Evolutionary conservation across 805 yeast species (phyloP).

Genomic region (Lachancea dasiensis): DNA sequence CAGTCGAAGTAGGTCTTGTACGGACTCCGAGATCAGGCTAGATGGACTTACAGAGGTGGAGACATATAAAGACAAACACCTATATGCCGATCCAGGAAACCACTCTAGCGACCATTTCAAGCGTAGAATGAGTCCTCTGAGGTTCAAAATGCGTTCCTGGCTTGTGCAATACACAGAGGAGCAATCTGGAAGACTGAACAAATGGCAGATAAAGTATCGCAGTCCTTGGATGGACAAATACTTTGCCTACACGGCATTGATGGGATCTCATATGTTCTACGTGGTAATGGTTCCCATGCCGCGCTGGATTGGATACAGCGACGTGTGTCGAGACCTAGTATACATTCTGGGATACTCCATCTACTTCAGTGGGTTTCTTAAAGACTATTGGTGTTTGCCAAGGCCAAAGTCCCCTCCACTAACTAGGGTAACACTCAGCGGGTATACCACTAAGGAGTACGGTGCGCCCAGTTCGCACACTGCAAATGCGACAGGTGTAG

Average conservation of each 20-base stretch:
- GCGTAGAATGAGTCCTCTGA: constrained; percentile 45
- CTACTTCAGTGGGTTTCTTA: constrained; percentile 63
- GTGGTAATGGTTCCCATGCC: constrained; percentile 83
- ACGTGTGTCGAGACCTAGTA: constrained; percentile 59
- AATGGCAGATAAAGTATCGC: constrained; percentile 50
- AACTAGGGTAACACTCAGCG: constrained; percentile 81
- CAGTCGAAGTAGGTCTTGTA: constrained; percentile 1
- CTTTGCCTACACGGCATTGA: constrained; percentile 80
- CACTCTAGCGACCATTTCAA: constrained; percentile 61
- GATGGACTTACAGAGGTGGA: constrained; percentile 13
- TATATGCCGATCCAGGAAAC: constrained; percentile 64
- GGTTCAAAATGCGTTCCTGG: constrained; percentile 48
- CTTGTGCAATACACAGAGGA: constrained; percentile 51
- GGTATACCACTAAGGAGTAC: constrained; percentile 87
- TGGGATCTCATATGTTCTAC: constrained; percentile 92
- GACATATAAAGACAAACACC: constrained; percentile 16
- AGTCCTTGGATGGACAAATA: constrained; percentile 55
- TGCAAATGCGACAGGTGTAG: constrained; percentile 88
- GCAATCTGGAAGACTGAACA: constrained; percentile 58
- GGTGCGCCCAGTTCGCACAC: constrained; percentile 93
- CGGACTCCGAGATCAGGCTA: background rate
- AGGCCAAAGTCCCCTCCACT: constrained; percentile 91
- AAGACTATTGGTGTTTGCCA: constrained; percentile 85
- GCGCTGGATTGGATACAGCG: constrained; percentile 67
- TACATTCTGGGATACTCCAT: constrained; percentile 57